Evolutionary conservation across 352 stramenopile genomes (phyloP).

Genomic region (Phytophthora tubulina): DNA sequence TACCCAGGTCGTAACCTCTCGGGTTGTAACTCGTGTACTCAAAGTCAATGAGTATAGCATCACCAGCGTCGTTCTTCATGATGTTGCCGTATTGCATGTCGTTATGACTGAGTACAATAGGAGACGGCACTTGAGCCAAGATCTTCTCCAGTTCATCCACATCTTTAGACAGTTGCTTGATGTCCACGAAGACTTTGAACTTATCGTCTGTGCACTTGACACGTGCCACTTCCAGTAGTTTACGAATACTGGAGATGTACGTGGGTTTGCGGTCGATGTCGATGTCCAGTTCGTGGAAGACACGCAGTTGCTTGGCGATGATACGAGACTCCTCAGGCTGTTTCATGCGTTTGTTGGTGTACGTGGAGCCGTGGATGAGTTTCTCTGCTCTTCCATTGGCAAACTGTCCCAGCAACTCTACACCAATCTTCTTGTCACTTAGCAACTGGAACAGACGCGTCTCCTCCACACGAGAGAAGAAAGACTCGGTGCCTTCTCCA

Average conservation of each 20-base stretch:
- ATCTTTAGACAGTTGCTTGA: slow-evolving; percentile 54
- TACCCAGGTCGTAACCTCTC: slow-evolving; percentile 92
- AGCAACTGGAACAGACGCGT: slow-evolving; percentile 82
- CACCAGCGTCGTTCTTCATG: slow-evolving; percentile 70
- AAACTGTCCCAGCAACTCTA: slow-evolving; percentile 83
- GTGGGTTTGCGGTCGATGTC: slow-evolving; percentile 67
- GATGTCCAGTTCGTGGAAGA: slow-evolving; percentile 79
- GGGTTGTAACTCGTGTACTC: slow-evolving; percentile 95
- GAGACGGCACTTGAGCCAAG: slow-evolving; percentile 67
- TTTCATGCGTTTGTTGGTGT: slow-evolving; percentile 80
- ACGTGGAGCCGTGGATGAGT: slow-evolving; percentile 75
- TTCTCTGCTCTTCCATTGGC: slow-evolving; percentile 79
- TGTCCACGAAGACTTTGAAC: slow-evolving; percentile 60
- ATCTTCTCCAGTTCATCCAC: slow-evolving; percentile 68
- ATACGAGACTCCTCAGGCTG: slow-evolving; percentile 48
- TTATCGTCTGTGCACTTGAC: slow-evolving; percentile 60
- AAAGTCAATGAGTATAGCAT: slow-evolving; percentile 93
- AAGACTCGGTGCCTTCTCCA: slow-evolving; percentile 82
- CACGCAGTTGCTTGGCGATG: slow-evolving; percentile 74
- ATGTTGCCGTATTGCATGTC: slow-evolving; percentile 95
- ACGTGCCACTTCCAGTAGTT: slow-evolving; percentile 66
- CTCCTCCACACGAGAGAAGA: slow-evolving; percentile 84
- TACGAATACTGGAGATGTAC: slow-evolving; percentile 65
- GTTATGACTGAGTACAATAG: slow-evolving; percentile 91
- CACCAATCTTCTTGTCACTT: slow-evolving; percentile 73